Percentiles rank a stretch among this genome's conserved stretches.
phyloP scores from a whole-genome alignment of 2,329 filamentous ascomycete genomes.

The Periconia digitata region DNA sequence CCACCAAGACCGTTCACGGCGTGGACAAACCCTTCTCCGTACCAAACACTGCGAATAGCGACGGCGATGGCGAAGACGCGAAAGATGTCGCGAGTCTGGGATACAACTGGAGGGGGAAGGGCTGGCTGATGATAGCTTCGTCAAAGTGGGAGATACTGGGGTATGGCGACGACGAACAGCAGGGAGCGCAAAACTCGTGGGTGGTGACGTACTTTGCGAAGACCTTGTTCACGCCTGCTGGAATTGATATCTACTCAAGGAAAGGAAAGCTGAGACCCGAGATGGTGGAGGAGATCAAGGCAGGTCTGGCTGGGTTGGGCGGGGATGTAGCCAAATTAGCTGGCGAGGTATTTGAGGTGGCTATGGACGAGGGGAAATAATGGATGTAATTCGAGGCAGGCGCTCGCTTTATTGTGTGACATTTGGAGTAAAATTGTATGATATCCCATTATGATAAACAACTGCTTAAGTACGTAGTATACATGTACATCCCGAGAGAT shows the following conservation, averaged over 20 bases:
- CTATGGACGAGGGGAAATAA: constrained; percentile 24
- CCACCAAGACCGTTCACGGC: constrained; percentile 64
- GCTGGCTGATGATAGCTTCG: constrained; percentile 69
- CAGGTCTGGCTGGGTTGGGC: constrained; percentile 55
- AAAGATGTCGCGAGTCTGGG: constrained; percentile 46
- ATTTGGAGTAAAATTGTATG: too few relatives aligned
- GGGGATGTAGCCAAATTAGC: constrained; percentile 57
- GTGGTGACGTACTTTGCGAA: constrained; percentile 82
- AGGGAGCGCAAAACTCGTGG: constrained; percentile 63
- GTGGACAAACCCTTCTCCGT: constrained; percentile 57
- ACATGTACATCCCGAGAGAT: too few relatives aligned
- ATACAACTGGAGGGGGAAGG: constrained; percentile 73
- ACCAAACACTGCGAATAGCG: constrained; percentile 10
- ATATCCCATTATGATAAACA: too few relatives aligned
- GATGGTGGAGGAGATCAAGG: constrained; percentile 60
- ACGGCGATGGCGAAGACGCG: constrained; percentile 40
- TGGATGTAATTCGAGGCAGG: too few relatives aligned
- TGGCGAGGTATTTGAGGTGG: constrained; percentile 50
- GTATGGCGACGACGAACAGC: constrained; percentile 62
- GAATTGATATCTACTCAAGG: constrained; percentile 75
- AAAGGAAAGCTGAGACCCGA: constrained; percentile 58
- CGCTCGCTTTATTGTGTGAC: too few relatives aligned
- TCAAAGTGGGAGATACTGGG: constrained; percentile 82
- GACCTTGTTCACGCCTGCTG: constrained; percentile 80
- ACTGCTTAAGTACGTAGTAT: too few relatives aligned